Percentiles rank a stretch among this genome's conserved stretches.
Conservation (phyloP, 2,329 filamentous ascomycete genomes). For the Aspergillus novofumigatus region DNA sequence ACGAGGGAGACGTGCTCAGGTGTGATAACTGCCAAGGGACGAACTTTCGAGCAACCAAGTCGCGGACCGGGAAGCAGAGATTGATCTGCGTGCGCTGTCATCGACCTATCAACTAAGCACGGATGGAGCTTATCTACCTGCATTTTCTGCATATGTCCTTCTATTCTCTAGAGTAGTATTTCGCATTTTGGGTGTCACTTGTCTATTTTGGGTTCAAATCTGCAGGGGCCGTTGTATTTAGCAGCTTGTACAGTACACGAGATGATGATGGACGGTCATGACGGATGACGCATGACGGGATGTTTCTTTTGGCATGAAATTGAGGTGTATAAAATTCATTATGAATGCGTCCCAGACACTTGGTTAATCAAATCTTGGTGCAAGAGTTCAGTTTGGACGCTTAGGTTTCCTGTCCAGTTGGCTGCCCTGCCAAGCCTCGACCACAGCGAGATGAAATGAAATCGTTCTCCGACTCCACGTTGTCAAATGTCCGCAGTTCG, state of each 20-base stretch:
- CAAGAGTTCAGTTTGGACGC: not conserved
- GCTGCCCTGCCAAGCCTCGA: not conserved
- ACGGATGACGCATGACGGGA: not conserved
- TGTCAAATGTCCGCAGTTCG: not conserved
- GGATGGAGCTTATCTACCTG: not conserved
- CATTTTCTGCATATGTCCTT: not conserved
- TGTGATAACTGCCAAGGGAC: slow-evolving; percentile 58
- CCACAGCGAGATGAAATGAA: not conserved
- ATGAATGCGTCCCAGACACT: not conserved
- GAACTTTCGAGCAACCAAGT: slow-evolving; percentile 60
- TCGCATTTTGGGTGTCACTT: not conserved
- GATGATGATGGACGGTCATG: not conserved
- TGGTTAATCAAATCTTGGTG: not conserved
- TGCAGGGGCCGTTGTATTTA: not conserved
- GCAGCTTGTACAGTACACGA: not conserved
- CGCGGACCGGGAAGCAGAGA: slow-evolving; percentile 50
- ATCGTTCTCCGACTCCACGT: not conserved
- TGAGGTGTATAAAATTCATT: not conserved
- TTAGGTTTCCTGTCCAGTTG: not conserved
- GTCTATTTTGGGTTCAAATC: not conserved
- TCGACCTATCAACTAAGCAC: slow-evolving; percentile 21
- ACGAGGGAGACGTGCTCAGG: slow-evolving; percentile 47
- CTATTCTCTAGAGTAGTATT: slow-evolving; percentile 1
- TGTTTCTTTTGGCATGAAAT: not conserved
- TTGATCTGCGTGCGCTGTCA: slow-evolving; percentile 59